Evolutionary conservation across 2,329 filamentous ascomycete species (phyloP), one percentile per base, ranked within the genome.

Genomic region (Aureobasidium namibiae): DNA sequence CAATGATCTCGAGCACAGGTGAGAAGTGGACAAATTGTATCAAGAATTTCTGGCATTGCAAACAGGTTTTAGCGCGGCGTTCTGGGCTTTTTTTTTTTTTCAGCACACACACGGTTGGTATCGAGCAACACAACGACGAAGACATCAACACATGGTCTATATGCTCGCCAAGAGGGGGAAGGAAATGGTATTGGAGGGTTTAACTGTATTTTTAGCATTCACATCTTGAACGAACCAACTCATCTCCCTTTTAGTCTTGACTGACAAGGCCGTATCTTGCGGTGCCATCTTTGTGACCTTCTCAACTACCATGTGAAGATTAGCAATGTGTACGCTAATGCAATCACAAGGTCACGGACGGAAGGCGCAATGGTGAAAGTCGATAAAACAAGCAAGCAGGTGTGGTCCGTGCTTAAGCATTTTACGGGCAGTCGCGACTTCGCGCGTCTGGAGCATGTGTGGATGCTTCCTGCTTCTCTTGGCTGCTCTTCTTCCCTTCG

Each of bases 61-160:
- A 41, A 33, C 24, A 39, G 49, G 50, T 38, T 54, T 54, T 54
- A 54, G 50, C 50, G 50, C 13, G 50, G 50, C 50, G 50, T 44
- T 33, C n/a, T 23, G 26, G 38, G 50, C 10, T n/a, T n/a, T 5
- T 29, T 29, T 29, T 33, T 42, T 9, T 23, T 54, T 34, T 24
- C 34, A 41, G 24, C 24, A n/a, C 4, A 52, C 49, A 52, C 24
- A 14, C 9, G 49, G n/a, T 52, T 52, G 34, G 34, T 23, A 39
- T 23, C 11, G 34, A 38, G 34, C 23, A 26, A 16, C 23, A 29
- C 21, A 31, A 13, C n/a, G 21, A 36, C 7, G 13, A 24, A 21
- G 23, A 29, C 9, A 41, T 16, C 21, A 41, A 52, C 9, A 52
- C 16, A 9, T 29, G 16, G 29, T 18, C 9, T 13, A 13, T 26